Base-by-base conservation (phyloP, 2,329 filamentous ascomycete species). In the Scytalidium sp. region DNA sequence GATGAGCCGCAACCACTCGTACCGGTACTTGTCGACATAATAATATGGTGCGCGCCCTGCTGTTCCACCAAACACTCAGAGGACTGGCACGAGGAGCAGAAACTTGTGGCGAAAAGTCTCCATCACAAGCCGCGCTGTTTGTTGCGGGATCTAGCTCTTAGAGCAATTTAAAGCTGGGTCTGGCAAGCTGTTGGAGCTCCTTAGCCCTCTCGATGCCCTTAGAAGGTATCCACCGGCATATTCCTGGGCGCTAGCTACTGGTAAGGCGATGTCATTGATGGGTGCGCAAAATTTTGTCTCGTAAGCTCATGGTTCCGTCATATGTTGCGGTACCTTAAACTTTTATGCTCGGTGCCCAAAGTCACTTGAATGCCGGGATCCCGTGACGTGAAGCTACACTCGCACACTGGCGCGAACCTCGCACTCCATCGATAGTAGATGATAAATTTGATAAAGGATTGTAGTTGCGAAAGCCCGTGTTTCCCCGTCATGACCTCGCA, bases 401-500 rank as follows among this genome's bases (percentile, higher is more conserved):
- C 17, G 13, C 5, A 36, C 11, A n/a, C 32, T n/a, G n/a, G n/a
- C 15, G 5, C 17, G 32, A 36, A n/a, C 13, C 5, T n/a, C 5
- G 5, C 15, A 36, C 6, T n/a, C 32, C 32, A 10, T 4, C 17
- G 32, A 36, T 36, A 36, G 32, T 36, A 10, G 32, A 36, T 36
- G 17, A 36, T 10, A n/a, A n/a, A n/a, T 15, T 36, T n/a, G 15
- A 36, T 5, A 36, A 36, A 15, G 11, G 15, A 36, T 10, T 15
- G 13, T 23, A 20, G 25, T 3, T 27, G 42, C 23, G 19, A 29
- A 21, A 15, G 21, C 40, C 40, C 27, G 23, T 36, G n/a, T 13
- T 32, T 19, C 17, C 25, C 32, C 5, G 32, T 10, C 17, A 32
- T 45, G 55, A 47, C 39, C 60, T 61, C 56, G 45, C 55, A 19